Percentiles rank a stretch among this genome's conserved stretches.
phyloP scores from a whole-genome alignment of 768 basidiomycete genomes.

The Calocybe cyanea region DNA sequence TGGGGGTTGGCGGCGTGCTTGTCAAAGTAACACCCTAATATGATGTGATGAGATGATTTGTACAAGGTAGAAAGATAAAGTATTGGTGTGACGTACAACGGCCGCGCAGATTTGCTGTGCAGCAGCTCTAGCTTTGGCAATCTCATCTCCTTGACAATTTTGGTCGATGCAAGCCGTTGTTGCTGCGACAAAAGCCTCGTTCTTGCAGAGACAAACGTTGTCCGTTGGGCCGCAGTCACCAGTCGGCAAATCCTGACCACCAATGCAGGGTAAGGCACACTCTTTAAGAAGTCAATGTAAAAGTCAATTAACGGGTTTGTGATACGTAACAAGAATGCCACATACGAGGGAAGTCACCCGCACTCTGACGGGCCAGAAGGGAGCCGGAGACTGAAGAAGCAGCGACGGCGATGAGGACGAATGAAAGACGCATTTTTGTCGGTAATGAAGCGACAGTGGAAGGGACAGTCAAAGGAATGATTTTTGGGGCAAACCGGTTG shows the following conservation, averaged over 20 bases:
- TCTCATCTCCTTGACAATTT: conserved; percentile 44
- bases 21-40: conserved; percentile 52
- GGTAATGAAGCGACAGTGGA: background rate
- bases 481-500: background rate
- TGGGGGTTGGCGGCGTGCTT: conserved; percentile 15
- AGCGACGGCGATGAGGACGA: conserved; percentile 36
- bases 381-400: conserved; percentile 34
- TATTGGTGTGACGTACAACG: conserved; percentile 38
- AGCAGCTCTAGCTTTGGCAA: conserved; percentile 35
- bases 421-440: conserved; percentile 51
- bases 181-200: conserved; percentile 37
- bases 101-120: conserved; percentile 42
- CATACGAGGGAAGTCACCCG: conserved; percentile 36
- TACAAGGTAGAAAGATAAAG: no score
- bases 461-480: background rate
- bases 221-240: conserved; percentile 47
- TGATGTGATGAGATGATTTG: background rate
- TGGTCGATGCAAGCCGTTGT: conserved; percentile 45
- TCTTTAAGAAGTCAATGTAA: conserved; percentile 26
- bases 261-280: conserved; percentile 50
- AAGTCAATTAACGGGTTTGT: no score
- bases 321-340: conserved; percentile 3
- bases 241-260: conserved; percentile 29
- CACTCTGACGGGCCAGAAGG: conserved; percentile 32
- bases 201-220: conserved; percentile 55